Percentiles rank a stretch among this genome's conserved stretches.
phyloP scores from a whole-genome alignment of 1,284 basidiomycete species.

The Trametes sp. region DNA sequence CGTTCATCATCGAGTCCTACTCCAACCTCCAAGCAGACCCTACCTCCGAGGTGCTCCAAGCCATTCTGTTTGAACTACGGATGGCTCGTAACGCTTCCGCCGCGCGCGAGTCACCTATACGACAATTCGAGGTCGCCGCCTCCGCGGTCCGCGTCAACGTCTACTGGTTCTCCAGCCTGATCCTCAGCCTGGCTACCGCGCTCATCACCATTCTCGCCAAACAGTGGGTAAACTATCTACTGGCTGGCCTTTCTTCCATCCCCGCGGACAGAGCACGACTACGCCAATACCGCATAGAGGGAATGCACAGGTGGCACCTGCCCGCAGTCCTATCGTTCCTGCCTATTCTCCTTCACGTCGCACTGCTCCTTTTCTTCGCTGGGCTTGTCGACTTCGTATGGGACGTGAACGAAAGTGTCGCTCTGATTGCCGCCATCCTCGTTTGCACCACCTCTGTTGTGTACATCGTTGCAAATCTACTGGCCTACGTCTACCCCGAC shows the following conservation, averaged over 20 bases:
- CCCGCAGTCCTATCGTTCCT: slow-evolving; percentile 16
- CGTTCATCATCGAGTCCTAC: slow-evolving; percentile 37
- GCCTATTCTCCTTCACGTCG: slow-evolving; percentile 25
- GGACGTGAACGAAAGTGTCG: slow-evolving; percentile 14
- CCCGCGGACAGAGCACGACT: slow-evolving; percentile 10
- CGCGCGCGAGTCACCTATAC: too few species aligned
- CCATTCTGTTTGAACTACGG: background rate
- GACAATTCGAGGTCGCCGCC: slow-evolving; percentile 16
- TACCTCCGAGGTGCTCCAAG: background rate
- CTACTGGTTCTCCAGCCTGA: slow-evolving; percentile 28
- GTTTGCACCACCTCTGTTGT: slow-evolving; percentile 12
- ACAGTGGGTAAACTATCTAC: slow-evolving; percentile 22
- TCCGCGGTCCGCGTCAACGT: slow-evolving; percentile 25
- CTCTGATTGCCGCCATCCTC: slow-evolving; percentile 9
- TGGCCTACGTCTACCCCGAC: slow-evolving; percentile 20
- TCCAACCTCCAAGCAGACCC: slow-evolving; percentile 30
- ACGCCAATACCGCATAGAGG: slow-evolving; percentile 24
- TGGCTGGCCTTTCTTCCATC: slow-evolving; percentile 14
- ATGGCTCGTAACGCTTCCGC: background rate
- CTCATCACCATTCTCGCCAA: slow-evolving; percentile 26
- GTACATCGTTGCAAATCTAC: slow-evolving; percentile 15
- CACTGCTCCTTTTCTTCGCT: slow-evolving; percentile 26
- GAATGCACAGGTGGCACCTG: slow-evolving; percentile 22
- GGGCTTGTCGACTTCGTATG: slow-evolving; percentile 27
- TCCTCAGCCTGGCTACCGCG: slow-evolving; percentile 24